These are phyloP conservation scores for Clonostachys rhizophaga DNA, from an alignment of 2,329 filamentous ascomycete genomes.

Conservation along the genomic window DNA sequence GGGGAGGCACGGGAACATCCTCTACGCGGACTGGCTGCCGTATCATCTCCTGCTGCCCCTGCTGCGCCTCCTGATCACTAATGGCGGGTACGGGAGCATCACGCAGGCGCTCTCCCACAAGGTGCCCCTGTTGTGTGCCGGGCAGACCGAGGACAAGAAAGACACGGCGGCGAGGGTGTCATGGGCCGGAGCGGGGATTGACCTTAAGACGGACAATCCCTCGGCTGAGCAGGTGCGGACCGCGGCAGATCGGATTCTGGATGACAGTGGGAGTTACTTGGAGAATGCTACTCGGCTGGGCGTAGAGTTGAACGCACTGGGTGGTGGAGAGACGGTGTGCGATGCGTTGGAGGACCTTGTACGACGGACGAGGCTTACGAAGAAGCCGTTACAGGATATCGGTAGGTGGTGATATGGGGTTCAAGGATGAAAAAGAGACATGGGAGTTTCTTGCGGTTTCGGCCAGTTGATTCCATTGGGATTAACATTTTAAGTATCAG, in stretches of 20 bases:
- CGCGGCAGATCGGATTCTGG: conserved; percentile 2
- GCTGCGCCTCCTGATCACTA: conserved; percentile 24
- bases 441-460: too few species aligned
- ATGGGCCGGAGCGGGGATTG: conserved; percentile 24
- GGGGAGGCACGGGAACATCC: conserved; percentile 15
- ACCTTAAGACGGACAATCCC: conserved; percentile 25
- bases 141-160: conserved; percentile 28
- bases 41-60: conserved; percentile 26
- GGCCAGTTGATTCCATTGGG: too few species aligned
- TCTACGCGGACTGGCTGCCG: conserved; percentile 25
- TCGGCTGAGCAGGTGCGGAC: conserved; percentile 14
- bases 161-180: conserved; percentile 25
- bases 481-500: too few species aligned
- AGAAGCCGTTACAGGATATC: not conserved
- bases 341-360: conserved; percentile 7
- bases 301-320: conserved; percentile 1
- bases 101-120: conserved; percentile 26
- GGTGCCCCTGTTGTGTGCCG: conserved; percentile 26
- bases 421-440: too few species aligned
- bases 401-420: too few species aligned
- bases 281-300: not conserved
- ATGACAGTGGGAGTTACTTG: not conserved
- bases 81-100: conserved; percentile 29
- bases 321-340: not conserved
- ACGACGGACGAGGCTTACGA: not conserved